Conservation (phyloP, 768 basidiomycete genomes). For the Suillus luteus region DNA sequence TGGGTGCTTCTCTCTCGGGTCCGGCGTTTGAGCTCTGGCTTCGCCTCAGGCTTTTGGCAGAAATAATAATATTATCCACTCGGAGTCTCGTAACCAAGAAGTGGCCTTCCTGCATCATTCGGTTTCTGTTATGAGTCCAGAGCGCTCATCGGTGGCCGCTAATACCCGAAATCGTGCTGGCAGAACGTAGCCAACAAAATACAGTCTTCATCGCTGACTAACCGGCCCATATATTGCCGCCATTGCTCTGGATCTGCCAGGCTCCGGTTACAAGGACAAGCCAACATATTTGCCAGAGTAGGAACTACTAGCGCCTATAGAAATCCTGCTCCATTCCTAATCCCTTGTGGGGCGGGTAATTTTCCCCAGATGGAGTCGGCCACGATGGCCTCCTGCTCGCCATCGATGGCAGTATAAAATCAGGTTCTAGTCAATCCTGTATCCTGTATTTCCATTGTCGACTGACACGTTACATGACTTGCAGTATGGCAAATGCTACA, state of each 20-base stretch:
- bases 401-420: background rate
- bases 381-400: background rate
- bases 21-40: background rate
- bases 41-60: background rate
- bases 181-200: background rate
- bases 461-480: slow-evolving; percentile 5
- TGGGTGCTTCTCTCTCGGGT: background rate
- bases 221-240: background rate
- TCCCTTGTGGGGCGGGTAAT: background rate
- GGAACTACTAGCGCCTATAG: background rate
- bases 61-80: background rate
- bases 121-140: background rate
- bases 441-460: background rate
- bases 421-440: background rate
- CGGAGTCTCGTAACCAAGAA: background rate
- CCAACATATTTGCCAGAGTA: background rate
- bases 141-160: background rate
- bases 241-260: background rate
- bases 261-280: background rate
- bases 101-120: background rate
- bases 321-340: background rate
- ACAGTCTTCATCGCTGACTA: background rate
- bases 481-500: background rate
- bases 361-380: background rate
- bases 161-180: background rate